Evolutionary conservation across 768 basidiomycete genomes (phyloP).

Genomic region (Pholiota molesta): DNA sequence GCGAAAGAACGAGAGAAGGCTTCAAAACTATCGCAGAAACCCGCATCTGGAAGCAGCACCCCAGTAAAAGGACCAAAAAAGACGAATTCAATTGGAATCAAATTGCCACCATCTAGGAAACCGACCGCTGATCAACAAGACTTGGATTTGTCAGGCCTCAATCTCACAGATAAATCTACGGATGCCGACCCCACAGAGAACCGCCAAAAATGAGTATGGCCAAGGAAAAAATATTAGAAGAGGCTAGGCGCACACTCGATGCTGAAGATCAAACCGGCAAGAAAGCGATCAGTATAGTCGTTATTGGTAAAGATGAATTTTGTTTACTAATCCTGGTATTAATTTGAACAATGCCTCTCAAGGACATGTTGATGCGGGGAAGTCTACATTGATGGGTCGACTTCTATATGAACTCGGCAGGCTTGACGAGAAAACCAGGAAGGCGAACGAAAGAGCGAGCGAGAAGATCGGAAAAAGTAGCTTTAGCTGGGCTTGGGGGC

Average conservation of each 20-base stretch:
- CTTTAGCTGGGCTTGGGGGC: slow-evolving; percentile 98
- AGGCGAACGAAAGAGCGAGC: slow-evolving; percentile 88
- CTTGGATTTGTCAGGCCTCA: slow-evolving; percentile 76
- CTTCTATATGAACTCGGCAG: slow-evolving; percentile 90
- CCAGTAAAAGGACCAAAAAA: slow-evolving; percentile 49
- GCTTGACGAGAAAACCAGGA: slow-evolving; percentile 81
- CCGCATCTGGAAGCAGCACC: slow-evolving; percentile 33
- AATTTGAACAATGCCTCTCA: slow-evolving; percentile 6
- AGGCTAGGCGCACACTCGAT: slow-evolving; percentile 62
- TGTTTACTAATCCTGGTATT: not conserved
- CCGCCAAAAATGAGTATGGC: slow-evolving; percentile 69
- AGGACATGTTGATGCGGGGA: slow-evolving; percentile 99
- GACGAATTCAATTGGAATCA: slow-evolving; percentile 29
- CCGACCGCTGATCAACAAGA: slow-evolving; percentile 51
- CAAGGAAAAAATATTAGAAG: slow-evolving; percentile 81
- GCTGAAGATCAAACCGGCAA: slow-evolving; percentile 53
- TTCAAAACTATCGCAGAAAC: slow-evolving; percentile 56
- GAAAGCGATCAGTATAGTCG: slow-evolving; percentile 82
- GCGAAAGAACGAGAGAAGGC: slow-evolving; percentile 82
- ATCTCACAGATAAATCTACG: slow-evolving; percentile 48
- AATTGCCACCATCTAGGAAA: slow-evolving; percentile 44
- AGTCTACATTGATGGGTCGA: slow-evolving; percentile 96
- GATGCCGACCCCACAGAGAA: slow-evolving; percentile 47
- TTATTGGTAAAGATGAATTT: slow-evolving; percentile 68
- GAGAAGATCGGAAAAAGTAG: slow-evolving; percentile 90